phyloP scores from a whole-genome alignment of 306 rosid species.

The Sophora flavescens region DNA sequence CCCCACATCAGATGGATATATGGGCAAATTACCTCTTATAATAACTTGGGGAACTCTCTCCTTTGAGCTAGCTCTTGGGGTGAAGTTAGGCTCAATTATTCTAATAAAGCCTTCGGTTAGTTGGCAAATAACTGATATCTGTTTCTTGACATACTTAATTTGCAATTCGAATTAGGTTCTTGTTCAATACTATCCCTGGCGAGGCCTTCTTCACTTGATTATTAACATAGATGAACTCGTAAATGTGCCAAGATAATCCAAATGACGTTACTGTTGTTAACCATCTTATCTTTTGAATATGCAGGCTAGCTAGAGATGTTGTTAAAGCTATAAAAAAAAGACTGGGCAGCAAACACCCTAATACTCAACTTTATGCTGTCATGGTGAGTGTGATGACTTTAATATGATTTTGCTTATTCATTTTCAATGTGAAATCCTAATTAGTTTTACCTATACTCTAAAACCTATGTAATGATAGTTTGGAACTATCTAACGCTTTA shows the following conservation, averaged over 20 bases:
- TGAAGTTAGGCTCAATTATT: neutral
- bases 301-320: constrained; percentile 84
- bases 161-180: constrained; percentile 27
- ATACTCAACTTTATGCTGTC: constrained; percentile 80
- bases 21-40: too few species aligned
- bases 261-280: constrained; percentile 13
- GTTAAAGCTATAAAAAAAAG: constrained; percentile 86
- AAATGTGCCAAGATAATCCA: constrained; percentile 31
- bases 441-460: constrained; percentile 12
- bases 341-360: constrained; percentile 74
- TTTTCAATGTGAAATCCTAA: constrained; percentile 8
- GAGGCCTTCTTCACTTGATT: constrained; percentile 24
- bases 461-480: constrained; percentile 11
- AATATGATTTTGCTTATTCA: constrained; percentile 6
- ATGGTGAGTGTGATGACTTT: constrained; percentile 65
- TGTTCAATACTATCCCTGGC: constrained; percentile 27
- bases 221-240: constrained; percentile 38
- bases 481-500: neutral
- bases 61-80: neutral
- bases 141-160: constrained; percentile 7
- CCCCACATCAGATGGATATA: too few species aligned
- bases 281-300: constrained; percentile 36
- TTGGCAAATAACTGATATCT: constrained; percentile 20
- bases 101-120: neutral
- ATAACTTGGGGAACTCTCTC: too few species aligned